These are phyloP conservation scores for Rhodotorula sp. DNA, from an alignment of 1,284 basidiomycete genomes.

Conservation along the genomic window DNA sequence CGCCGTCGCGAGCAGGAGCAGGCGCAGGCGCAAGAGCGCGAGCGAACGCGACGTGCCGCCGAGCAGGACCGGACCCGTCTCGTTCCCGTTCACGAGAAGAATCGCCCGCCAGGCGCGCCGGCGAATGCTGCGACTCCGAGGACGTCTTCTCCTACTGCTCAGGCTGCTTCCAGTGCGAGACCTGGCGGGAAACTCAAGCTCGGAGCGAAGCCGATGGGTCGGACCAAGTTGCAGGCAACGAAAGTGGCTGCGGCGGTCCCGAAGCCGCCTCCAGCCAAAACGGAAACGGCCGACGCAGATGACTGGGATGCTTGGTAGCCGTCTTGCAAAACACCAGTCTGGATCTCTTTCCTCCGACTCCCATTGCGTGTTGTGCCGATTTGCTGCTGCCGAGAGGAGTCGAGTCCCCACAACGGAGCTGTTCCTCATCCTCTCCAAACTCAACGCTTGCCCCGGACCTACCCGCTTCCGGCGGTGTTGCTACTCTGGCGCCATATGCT, in stretches of 20 bases:
- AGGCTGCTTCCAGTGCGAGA: too few species aligned
- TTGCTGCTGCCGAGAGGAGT: too few species aligned
- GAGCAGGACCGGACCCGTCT: background rate
- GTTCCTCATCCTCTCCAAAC: too few species aligned
- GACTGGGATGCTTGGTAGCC: constrained; percentile 6
- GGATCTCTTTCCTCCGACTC: too few species aligned
- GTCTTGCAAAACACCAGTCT: background rate
- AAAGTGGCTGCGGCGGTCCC: background rate
- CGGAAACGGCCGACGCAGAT: background rate
- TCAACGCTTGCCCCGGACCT: too few species aligned
- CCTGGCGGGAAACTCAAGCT: background rate
- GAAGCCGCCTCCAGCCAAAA: too few species aligned
- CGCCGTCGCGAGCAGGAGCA: background rate
- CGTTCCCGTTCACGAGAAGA: too few species aligned
- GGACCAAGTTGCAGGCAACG: background rate
- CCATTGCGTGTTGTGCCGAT: too few species aligned
- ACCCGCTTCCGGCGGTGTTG: too few species aligned
- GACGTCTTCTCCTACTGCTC: background rate
- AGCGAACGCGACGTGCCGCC: background rate
- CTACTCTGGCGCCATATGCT: constrained; percentile 35
- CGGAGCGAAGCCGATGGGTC: background rate
- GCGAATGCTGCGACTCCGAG: background rate
- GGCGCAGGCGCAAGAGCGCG: background rate
- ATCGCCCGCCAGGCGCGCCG: background rate
- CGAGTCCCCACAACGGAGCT: too few species aligned